phyloP scores from a whole-genome alignment of 2,329 filamentous ascomycete species.

The Fusarium guadeloupense region DNA sequence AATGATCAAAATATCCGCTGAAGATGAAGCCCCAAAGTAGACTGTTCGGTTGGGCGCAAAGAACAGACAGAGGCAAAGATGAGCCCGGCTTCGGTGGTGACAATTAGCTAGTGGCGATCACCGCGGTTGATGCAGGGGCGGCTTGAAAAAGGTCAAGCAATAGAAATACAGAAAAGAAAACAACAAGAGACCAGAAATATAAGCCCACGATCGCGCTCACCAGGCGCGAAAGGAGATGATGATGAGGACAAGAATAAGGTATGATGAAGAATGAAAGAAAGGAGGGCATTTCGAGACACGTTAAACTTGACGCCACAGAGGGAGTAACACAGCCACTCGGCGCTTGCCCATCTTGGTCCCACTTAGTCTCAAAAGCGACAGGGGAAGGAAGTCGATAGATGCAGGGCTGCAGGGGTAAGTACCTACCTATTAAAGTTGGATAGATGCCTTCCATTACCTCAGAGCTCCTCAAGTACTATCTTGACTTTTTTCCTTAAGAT shows the following conservation, averaged over 20 bases:
- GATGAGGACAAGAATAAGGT: conserved; percentile 23
- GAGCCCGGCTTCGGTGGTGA: conserved; percentile 17
- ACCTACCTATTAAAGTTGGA: no score
- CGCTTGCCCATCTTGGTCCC: conserved; percentile 20
- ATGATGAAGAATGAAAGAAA: conserved; percentile 22
- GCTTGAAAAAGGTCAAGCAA: conserved; percentile 14
- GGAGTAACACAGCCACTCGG: conserved; percentile 31
- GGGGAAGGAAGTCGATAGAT: background rate
- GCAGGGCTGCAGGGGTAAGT: background rate
- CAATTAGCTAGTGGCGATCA: conserved; percentile 34
- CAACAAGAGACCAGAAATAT: conserved; percentile 19
- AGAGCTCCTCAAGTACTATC: background rate
- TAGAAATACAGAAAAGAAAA: conserved; percentile 18
- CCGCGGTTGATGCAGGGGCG: conserved; percentile 13
- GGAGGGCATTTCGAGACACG: conserved; percentile 40
- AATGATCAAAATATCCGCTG: background rate
- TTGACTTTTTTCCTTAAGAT: background rate
- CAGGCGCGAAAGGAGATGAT: conserved; percentile 27
- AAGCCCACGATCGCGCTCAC: conserved; percentile 28
- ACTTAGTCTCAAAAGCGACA: background rate
- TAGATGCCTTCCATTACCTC: background rate
- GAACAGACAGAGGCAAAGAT: conserved; percentile 3
- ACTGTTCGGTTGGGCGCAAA: conserved; percentile 1
- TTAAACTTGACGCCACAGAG: conserved; percentile 32
- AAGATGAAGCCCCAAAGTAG: background rate